phyloP scores from a whole-genome alignment of 2,329 filamentous ascomycete species.

The Neocatenulostroma microsporum region DNA sequence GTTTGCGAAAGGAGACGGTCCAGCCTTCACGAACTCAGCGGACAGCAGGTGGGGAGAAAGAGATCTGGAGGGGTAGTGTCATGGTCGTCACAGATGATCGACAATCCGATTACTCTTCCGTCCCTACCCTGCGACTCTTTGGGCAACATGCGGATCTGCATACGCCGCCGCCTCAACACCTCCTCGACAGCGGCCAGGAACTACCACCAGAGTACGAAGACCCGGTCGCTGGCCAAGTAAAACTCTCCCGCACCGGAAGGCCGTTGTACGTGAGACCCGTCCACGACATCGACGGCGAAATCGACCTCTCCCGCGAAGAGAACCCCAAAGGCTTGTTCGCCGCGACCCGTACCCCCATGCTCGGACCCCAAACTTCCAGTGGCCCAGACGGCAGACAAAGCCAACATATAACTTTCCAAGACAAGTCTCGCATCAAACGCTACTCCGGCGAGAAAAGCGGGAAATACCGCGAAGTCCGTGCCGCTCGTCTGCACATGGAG shows the following conservation, averaged over 20 bases:
- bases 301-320: constrained; percentile 71
- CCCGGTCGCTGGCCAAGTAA: constrained; percentile 78
- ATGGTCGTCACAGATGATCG: constrained; percentile 92
- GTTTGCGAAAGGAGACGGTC: constrained; percentile 58
- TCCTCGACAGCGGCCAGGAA: constrained; percentile 49
- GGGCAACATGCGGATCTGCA: constrained; percentile 76
- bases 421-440: constrained; percentile 41
- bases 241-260: constrained; percentile 74
- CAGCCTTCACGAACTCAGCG: constrained; percentile 29
- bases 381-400: constrained; percentile 18
- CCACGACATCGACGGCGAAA: constrained; percentile 70
- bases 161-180: constrained; percentile 66
- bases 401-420: constrained; percentile 32
- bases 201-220: constrained; percentile 79
- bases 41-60: constrained; percentile 47
- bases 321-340: constrained; percentile 80
- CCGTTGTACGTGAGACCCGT: constrained; percentile 83
- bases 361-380: constrained; percentile 20
- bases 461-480: constrained; percentile 75
- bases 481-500: constrained; percentile 74
- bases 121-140: constrained; percentile 74
- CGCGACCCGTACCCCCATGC: constrained; percentile 27
- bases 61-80: constrained; percentile 86
- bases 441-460: constrained; percentile 73
- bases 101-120: constrained; percentile 71